Evolutionary conservation across 192 early-diverging fungal genomes (phyloP).

Genomic region (Mortierella antarctica): DNA sequence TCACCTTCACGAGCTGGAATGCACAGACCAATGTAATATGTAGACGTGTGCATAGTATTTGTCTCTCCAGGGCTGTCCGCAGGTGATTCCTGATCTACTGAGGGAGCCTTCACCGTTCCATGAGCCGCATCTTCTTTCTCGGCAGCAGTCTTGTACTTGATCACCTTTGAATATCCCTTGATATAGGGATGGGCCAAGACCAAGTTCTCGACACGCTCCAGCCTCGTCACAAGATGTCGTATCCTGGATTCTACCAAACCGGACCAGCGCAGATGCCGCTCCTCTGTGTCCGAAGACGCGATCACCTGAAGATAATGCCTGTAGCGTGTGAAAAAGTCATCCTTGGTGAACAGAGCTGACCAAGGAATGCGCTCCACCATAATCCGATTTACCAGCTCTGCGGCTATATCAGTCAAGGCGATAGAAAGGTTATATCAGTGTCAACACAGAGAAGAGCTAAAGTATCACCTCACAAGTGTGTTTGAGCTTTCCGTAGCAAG

Average conservation of each 20-base stretch:
- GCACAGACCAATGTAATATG: conserved; percentile 90
- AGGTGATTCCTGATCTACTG: conserved; percentile 38
- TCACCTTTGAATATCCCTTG: conserved; percentile 82
- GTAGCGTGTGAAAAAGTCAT: conserved; percentile 90
- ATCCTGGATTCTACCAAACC: conserved; percentile 94
- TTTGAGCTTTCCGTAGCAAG: too few relatives aligned
- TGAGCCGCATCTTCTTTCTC: conserved; percentile 75
- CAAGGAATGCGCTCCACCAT: conserved; percentile 81
- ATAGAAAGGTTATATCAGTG: too few relatives aligned
- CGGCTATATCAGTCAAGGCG: conserved; percentile 54
- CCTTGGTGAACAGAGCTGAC: conserved; percentile 88
- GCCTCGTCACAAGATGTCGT: conserved; percentile 83
- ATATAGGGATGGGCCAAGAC: conserved; percentile 90
- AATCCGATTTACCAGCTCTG: conserved; percentile 79
- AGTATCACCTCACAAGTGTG: too few relatives aligned
- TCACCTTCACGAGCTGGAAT: conserved; percentile 69
- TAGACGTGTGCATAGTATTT: conserved; percentile 74
- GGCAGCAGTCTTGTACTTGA: conserved; percentile 69
- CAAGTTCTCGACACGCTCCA: conserved; percentile 83
- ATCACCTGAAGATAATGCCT: conserved; percentile 91
- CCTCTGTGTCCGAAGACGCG: conserved; percentile 77
- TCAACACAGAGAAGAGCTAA: too few relatives aligned
- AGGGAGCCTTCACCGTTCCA: conserved; percentile 65
- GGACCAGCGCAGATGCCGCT: conserved; percentile 82
- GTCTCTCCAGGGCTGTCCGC: conserved; percentile 18